A percentile compares a stretch with the other conserved stretches of the same genome.
These are phyloP conservation scores for Hypoxylon intermedium DNA, from an alignment of 495 filamentous ascomycete species.

Conservation along the genomic window DNA sequence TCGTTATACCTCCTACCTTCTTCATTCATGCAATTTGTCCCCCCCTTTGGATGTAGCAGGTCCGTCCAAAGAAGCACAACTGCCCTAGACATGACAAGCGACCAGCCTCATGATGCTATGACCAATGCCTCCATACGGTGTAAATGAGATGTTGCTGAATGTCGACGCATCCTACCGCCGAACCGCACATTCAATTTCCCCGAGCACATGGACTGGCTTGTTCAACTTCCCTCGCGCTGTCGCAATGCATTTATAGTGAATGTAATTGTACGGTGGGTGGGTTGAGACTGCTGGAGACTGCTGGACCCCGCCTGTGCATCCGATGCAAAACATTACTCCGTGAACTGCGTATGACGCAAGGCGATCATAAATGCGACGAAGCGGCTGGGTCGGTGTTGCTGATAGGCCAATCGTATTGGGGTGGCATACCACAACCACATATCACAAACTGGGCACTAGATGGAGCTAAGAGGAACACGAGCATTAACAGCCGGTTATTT, in stretches of 20 bases:
- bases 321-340: conserved; percentile 35
- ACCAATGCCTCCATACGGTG: neutral
- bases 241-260: conserved; percentile 6
- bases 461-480: conserved; percentile 7
- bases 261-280: neutral
- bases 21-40: conserved; percentile 14
- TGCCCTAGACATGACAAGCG: neutral
- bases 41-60: conserved; percentile 42
- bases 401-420: conserved; percentile 41
- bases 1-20: conserved; percentile 4
- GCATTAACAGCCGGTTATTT: conserved; percentile 4
- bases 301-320: conserved; percentile 19
- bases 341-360: conserved; percentile 40
- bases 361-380: conserved; percentile 24
- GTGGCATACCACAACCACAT: conserved; percentile 11
- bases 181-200: conserved; percentile 17
- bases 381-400: conserved; percentile 25
- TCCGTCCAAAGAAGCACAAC: conserved; percentile 15
- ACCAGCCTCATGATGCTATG: conserved; percentile 5
- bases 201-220: neutral
- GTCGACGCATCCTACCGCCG: neutral
- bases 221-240: conserved; percentile 12
- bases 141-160: conserved; percentile 9
- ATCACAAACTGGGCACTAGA: conserved; percentile 11
- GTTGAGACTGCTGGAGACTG: conserved; percentile 11